Conservation (phyloP, 2,329 filamentous ascomycete genomes). For the Paecilomyces niveus region DNA sequence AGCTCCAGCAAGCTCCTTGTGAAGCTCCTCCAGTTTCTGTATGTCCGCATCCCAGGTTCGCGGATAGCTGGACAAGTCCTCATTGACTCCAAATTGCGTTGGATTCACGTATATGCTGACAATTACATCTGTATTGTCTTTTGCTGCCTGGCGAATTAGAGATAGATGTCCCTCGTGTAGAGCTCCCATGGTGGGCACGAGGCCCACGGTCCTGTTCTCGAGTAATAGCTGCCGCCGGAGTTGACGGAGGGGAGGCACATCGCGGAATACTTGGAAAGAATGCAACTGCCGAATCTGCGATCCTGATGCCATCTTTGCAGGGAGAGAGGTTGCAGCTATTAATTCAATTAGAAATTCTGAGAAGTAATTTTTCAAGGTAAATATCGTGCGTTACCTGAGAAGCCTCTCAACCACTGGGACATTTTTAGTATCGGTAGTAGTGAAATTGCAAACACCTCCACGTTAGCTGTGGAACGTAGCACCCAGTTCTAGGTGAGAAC, state of each 20-base stretch:
- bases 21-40: conserved; percentile 57
- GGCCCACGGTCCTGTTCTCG: conserved; percentile 65
- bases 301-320: conserved; percentile 14
- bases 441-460: neutral
- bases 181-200: conserved; percentile 97
- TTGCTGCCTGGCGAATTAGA: conserved; percentile 74
- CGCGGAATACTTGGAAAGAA: conserved; percentile 57
- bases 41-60: conserved; percentile 80
- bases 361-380: neutral
- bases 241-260: conserved; percentile 62
- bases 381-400: conserved; percentile 7
- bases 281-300: conserved; percentile 11
- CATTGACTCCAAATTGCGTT: conserved; percentile 83
- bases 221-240: conserved; percentile 61
- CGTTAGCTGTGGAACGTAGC: neutral
- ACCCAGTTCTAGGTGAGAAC: neutral
- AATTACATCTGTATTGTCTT: conserved; percentile 77
- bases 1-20: conserved; percentile 58
- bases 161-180: conserved; percentile 88
- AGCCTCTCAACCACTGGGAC: conserved; percentile 20
- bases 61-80: conserved; percentile 85
- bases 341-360: neutral
- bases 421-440: conserved; percentile 13
- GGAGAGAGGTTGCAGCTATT: conserved; percentile 13
- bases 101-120: conserved; percentile 95